phyloP scores from a whole-genome alignment of 2,329 filamentous ascomycete genomes.

The Aspergillus alliaceus region DNA sequence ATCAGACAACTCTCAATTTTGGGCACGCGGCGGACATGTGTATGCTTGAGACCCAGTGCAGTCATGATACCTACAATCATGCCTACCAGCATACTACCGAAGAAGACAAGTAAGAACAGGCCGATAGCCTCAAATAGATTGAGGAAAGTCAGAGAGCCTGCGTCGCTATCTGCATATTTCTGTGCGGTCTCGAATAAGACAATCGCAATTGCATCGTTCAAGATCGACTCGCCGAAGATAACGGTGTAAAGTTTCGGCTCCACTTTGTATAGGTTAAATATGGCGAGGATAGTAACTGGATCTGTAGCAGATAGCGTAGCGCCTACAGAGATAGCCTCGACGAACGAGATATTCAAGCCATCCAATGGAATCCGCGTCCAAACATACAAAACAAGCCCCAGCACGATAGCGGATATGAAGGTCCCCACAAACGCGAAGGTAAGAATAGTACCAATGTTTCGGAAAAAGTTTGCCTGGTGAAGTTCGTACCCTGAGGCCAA shows the following conservation, averaged over 20 bases:
- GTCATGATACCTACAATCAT: slow-evolving; percentile 83
- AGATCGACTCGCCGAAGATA: slow-evolving; percentile 96
- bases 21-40: slow-evolving; percentile 84
- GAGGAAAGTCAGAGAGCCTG: slow-evolving; percentile 69
- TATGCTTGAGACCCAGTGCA: slow-evolving; percentile 89
- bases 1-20: slow-evolving; percentile 97
- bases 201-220: slow-evolving; percentile 98
- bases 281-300: slow-evolving; percentile 94
- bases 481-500: slow-evolving; percentile 95
- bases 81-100: slow-evolving; percentile 87
- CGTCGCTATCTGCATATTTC: slow-evolving; percentile 76
- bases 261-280: slow-evolving; percentile 99
- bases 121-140: slow-evolving; percentile 89
- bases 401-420: slow-evolving; percentile 93
- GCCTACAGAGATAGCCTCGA: slow-evolving; percentile 94
- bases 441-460: slow-evolving; percentile 94
- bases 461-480: slow-evolving; percentile 98
- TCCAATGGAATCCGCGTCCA: slow-evolving; percentile 87
- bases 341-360: slow-evolving; percentile 81
- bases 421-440: slow-evolving; percentile 98
- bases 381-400: slow-evolving; percentile 82
- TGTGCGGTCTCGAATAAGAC: slow-evolving; percentile 98
- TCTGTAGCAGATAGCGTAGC: slow-evolving; percentile 96
- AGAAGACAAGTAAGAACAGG: slow-evolving; percentile 94
- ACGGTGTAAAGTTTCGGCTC: slow-evolving; percentile 98